Percentiles rank a stretch among this genome's conserved stretches.
phyloP scores from a whole-genome alignment of 768 basidiomycete genomes.

The Russula earlei region DNA sequence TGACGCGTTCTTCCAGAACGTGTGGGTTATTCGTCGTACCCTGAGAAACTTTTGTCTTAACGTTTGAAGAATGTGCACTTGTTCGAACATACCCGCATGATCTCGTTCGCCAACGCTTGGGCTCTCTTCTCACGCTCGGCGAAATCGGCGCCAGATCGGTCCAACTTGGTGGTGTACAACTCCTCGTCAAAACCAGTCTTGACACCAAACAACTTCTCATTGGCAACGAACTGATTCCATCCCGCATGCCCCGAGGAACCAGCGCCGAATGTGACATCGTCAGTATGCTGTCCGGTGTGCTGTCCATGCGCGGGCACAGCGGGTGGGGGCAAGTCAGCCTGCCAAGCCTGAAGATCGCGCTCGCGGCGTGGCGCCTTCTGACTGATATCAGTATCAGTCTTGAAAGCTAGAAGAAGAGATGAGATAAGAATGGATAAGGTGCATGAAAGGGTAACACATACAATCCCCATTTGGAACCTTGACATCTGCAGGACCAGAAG shows the following conservation, averaged over 20 bases:
- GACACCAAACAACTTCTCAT: conserved; percentile 89
- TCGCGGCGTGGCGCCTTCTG: conserved; percentile 46
- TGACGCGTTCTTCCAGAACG: conserved; percentile 79
- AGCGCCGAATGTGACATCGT: conserved; percentile 64
- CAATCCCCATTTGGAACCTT: conserved; percentile 63
- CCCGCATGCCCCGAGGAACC: conserved; percentile 33
- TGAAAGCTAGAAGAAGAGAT: conserved; percentile 41
- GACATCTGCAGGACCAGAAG: conserved; percentile 65
- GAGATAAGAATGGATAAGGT: not conserved
- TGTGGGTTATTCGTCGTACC: conserved; percentile 65
- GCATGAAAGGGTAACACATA: conserved; percentile 30
- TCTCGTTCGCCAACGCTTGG: conserved; percentile 83
- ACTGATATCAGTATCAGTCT: conserved; percentile 75
- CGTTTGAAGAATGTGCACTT: not conserved
- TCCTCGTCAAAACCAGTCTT: conserved; percentile 91
- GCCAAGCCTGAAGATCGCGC: conserved; percentile 79
- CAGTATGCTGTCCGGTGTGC: conserved; percentile 32
- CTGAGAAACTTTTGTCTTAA: conserved; percentile 31
- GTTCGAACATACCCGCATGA: conserved; percentile 56
- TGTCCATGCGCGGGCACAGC: conserved; percentile 22
- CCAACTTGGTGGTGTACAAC: conserved; percentile 87
- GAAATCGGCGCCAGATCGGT: conserved; percentile 74
- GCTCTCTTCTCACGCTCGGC: conserved; percentile 85
- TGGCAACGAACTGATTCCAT: conserved; percentile 93
- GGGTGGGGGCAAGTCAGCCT: conserved; percentile 33